Evolutionary conservation across 2,329 filamentous ascomycete genomes (phyloP).

Genomic region (Sporothrix brunneoviolacea): DNA sequence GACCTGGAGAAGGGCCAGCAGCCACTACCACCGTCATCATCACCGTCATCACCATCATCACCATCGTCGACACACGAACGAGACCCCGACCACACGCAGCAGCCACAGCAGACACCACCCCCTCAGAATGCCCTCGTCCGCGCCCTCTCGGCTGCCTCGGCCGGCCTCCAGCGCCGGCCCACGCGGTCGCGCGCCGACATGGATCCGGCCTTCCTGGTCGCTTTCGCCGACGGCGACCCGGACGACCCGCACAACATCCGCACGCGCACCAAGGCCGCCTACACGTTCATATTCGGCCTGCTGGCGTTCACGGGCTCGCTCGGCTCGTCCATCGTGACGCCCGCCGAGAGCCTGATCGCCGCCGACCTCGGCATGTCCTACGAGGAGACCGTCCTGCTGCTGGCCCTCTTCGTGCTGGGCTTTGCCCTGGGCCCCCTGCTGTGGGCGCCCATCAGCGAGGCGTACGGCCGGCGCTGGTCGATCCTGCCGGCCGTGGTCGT

Average conservation of each 20-base stretch:
- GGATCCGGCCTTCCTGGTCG: constrained; percentile 14
- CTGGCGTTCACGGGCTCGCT: constrained; percentile 43
- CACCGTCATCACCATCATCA: too few species aligned
- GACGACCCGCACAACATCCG: constrained; percentile 43
- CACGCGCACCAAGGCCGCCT: constrained; percentile 35
- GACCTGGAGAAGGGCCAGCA: too few species aligned
- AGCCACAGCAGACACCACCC: neutral
- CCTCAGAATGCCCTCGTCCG: neutral
- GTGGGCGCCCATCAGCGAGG: constrained; percentile 38
- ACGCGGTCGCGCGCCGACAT: neutral
- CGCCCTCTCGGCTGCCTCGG: neutral
- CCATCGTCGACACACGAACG: too few species aligned
- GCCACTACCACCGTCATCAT: too few species aligned
- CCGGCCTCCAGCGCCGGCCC: neutral
- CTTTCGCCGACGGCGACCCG: constrained; percentile 25
- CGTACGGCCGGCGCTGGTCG: constrained; percentile 37
- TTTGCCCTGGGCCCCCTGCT: constrained; percentile 35
- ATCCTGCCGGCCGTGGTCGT: constrained; percentile 37
- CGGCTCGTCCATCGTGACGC: constrained; percentile 44
- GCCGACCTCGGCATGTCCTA: constrained; percentile 34
- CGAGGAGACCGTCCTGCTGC: constrained; percentile 37
- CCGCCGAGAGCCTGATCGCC: constrained; percentile 37
- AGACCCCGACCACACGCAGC: too few species aligned
- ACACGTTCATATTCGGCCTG: constrained; percentile 43
- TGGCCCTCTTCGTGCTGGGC: constrained; percentile 38